Base-by-base conservation (phyloP, 495 filamentous ascomycete genomes). In the Penicillium mononematosum region DNA sequence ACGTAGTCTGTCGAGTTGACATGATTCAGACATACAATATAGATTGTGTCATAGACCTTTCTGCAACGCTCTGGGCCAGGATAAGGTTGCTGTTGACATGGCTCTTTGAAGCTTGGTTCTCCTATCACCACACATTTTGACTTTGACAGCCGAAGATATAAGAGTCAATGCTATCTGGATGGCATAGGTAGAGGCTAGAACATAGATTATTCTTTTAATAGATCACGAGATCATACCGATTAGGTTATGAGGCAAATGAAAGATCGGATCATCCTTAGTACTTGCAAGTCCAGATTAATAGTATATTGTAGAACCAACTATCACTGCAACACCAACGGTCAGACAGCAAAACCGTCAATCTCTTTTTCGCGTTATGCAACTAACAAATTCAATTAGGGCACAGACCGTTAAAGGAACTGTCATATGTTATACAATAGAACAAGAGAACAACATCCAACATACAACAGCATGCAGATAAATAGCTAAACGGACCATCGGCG, bases 81-180 rank as follows among this genome's bases (percentile, higher is more conserved):
- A 32, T 54, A 54, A 27, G 32, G 52, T 54, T 54, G 2, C 38
- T 14, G 52, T 16, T 55, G 10, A 32, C 27, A 41, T 39, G 41
- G 52, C 32, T 55, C 52, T 1, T 4, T 2, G 32, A 46, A 46
- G 43, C 52, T 55, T 55, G 53, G 53, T 39, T 55, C 44, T 34
- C 43, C 20, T 39, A 55, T 45, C 44, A n/a, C 20, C 17, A 31
- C 7, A 11, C 42, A 22, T 17, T 48, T 17, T 29, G 42, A 6
- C 27, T 19, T 20, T 20, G 31, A 34, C 31, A 34, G 24, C 24
- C 24, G 24, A 25, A 5, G 24, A 25, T 25, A 25, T 25, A 5
- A 25, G 24, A 5, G 24, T 25, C 24, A 29, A 29, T 10, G 7
- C 10, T 10, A 10, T 32, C 31, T 29, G 5, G 27, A 29, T 5